A percentile compares a stretch with the other conserved stretches of the same genome.
These are phyloP conservation scores for Xylaria sp. DNA, from an alignment of 2,329 filamentous ascomycete species.

Conservation along the genomic window DNA sequence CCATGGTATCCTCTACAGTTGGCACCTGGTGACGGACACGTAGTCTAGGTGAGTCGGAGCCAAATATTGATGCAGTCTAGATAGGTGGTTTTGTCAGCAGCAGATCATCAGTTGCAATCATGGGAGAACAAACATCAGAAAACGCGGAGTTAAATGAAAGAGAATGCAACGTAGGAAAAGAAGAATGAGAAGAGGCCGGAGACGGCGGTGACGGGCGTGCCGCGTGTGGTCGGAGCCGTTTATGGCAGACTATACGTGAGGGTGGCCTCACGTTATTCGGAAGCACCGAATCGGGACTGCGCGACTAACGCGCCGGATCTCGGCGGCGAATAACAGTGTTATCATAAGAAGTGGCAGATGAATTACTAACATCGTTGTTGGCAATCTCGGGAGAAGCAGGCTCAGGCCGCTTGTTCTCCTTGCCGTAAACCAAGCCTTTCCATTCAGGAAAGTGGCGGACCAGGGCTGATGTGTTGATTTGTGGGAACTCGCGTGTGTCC, in stretches of 20 bases:
- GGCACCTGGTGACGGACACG: slow-evolving; percentile 28
- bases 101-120: slow-evolving; percentile 11
- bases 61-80: slow-evolving; percentile 29
- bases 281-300: slow-evolving; percentile 26
- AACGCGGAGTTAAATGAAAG: slow-evolving; percentile 22
- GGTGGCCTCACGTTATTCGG: slow-evolving; percentile 5
- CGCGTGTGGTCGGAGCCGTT: slow-evolving; percentile 14
- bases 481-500: slow-evolving; percentile 57
- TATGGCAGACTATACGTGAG: slow-evolving; percentile 22
- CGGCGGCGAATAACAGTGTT: slow-evolving; percentile 26
- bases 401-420: slow-evolving; percentile 53
- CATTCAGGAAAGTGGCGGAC: slow-evolving; percentile 65
- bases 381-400: slow-evolving; percentile 47
- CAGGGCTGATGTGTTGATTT: slow-evolving; percentile 52
- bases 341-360: slow-evolving; percentile 11
- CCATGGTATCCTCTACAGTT: slow-evolving; percentile 38
- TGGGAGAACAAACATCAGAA: slow-evolving; percentile 34
- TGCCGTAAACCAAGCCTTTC: slow-evolving; percentile 42
- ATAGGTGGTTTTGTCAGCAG: slow-evolving; percentile 16
- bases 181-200: slow-evolving; percentile 7
- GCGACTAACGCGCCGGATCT: slow-evolving; percentile 34
- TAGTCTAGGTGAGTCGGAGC: slow-evolving; percentile 46
- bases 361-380: slow-evolving; percentile 34
- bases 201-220: slow-evolving; percentile 3
- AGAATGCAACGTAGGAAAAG: slow-evolving; percentile 13